phyloP scores from a whole-genome alignment of 768 basidiomycete species.

The Kwoniella europaea region DNA sequence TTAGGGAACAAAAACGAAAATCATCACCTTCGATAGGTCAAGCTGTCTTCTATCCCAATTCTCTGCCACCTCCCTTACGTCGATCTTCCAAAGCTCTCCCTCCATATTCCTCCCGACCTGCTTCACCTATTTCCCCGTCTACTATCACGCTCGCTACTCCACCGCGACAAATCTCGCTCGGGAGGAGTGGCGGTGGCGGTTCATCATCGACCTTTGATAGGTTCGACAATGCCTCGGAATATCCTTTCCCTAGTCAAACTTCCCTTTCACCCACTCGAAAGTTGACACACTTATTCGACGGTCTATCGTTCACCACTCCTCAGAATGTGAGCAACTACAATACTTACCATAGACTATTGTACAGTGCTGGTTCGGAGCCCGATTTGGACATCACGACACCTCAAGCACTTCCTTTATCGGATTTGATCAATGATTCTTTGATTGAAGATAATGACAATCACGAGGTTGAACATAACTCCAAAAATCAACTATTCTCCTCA shows the following conservation, averaged over 20 bases:
- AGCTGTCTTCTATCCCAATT: constrained; percentile 36
- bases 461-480: neutral
- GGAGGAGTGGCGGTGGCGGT: neutral
- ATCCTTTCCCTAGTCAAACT: constrained; percentile 18
- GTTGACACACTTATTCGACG: constrained; percentile 26
- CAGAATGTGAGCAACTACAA: neutral
- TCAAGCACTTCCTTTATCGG: constrained; percentile 14
- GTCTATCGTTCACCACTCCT: constrained; percentile 20
- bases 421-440: constrained; percentile 24
- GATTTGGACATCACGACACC: constrained; percentile 21
- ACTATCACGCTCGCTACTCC: constrained; percentile 11
- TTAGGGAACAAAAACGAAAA: constrained; percentile 17
- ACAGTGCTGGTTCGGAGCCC: constrained; percentile 25
- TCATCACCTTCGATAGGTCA: constrained; percentile 32
- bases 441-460: constrained; percentile 19
- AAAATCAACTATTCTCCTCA: neutral
- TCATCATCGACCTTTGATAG: neutral
- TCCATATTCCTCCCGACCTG: constrained; percentile 7
- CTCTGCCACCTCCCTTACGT: constrained; percentile 24
- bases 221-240: constrained; percentile 21
- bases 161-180: neutral
- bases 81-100: constrained; percentile 15
- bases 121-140: constrained; percentile 16
- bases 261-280: constrained; percentile 18
- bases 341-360: constrained; percentile 15